phyloP scores from a whole-genome alignment of 192 early-diverging fungal genomes.

The Podila verticillata region DNA sequence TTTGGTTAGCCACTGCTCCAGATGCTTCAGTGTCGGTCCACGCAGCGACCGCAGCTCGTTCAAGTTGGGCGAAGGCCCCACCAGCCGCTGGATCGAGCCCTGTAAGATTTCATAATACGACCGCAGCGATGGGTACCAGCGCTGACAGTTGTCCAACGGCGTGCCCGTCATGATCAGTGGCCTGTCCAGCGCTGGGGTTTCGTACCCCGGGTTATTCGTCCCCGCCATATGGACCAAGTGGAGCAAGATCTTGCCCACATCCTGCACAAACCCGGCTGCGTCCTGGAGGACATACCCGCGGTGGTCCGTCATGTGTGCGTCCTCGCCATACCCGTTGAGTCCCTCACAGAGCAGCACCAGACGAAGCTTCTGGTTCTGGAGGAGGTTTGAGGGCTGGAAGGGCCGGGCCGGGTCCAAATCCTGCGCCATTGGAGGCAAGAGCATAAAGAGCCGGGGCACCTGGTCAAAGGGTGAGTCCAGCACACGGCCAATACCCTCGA shows the following conservation, averaged over 20 bases:
- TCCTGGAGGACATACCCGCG: slow-evolving; percentile 34
- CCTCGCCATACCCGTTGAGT: slow-evolving; percentile 36
- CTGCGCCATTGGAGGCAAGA: slow-evolving; percentile 32
- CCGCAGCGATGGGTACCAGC: slow-evolving; percentile 32
- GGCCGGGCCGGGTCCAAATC: slow-evolving; percentile 19
- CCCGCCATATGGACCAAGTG: slow-evolving; percentile 28
- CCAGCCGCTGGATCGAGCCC: slow-evolving; percentile 1
- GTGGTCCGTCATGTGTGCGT: slow-evolving; percentile 45
- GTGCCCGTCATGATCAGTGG: slow-evolving; percentile 34
- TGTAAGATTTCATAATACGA: slow-evolving; percentile 35
- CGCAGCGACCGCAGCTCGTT: slow-evolving; percentile 28
- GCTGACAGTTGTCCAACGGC: slow-evolving; percentile 41
- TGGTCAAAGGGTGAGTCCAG: slow-evolving; percentile 46
- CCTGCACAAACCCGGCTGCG: slow-evolving; percentile 14
- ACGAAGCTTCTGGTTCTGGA: slow-evolving; percentile 33
- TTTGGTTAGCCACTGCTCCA: slow-evolving; percentile 32
- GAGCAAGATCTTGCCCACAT: slow-evolving; percentile 38
- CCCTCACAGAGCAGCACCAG: slow-evolving; percentile 42
- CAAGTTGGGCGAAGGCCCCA: slow-evolving; percentile 16
- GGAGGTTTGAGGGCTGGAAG: slow-evolving; percentile 19
- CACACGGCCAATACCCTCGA: slow-evolving; percentile 37
- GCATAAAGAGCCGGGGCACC: slow-evolving; percentile 45
- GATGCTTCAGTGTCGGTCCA: slow-evolving; percentile 24
- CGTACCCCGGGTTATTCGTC: slow-evolving; percentile 25
- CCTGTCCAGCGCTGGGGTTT: slow-evolving; percentile 15